phyloP scores from a whole-genome alignment of 768 basidiomycete species.

The Naganishia vaughanmartiniae region DNA sequence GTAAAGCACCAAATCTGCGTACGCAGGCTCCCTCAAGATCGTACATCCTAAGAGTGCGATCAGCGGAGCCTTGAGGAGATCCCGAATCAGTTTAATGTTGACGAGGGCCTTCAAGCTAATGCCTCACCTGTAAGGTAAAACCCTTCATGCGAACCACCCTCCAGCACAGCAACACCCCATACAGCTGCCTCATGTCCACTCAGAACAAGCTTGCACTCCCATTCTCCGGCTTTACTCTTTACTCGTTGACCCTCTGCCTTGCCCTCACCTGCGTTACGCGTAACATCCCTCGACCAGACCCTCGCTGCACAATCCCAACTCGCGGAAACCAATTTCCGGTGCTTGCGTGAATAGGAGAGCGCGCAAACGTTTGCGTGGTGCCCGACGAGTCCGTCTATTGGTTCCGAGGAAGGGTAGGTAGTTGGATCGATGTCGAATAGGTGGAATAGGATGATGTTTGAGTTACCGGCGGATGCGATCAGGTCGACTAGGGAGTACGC shows the following conservation, averaged over 20 bases:
- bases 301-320: conserved; percentile 50
- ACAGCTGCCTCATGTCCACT: conserved; percentile 48
- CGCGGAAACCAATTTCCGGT: conserved; percentile 42
- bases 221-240: conserved; percentile 27
- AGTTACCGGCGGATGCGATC: conserved; percentile 43
- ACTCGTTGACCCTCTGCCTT: background rate
- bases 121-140: conserved; percentile 44
- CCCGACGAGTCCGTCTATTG: conserved; percentile 36
- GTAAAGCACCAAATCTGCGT: conserved; percentile 35
- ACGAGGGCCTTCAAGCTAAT: background rate
- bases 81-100: background rate
- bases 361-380: conserved; percentile 43
- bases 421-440: conserved; percentile 26
- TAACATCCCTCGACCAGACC: conserved; percentile 37
- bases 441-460: conserved; percentile 42
- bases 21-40: conserved; percentile 32
- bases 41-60: conserved; percentile 42
- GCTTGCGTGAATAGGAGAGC: conserved; percentile 33
- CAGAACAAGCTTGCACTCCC: conserved; percentile 35
- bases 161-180: conserved; percentile 46
- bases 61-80: conserved; percentile 36
- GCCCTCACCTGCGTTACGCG: background rate
- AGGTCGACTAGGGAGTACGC: conserved; percentile 3
- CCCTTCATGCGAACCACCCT: conserved; percentile 36
- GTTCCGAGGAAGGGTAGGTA: conserved; percentile 30